Conservation (phyloP, 1,139 yeast species). For the Diutina sp. region DNA sequence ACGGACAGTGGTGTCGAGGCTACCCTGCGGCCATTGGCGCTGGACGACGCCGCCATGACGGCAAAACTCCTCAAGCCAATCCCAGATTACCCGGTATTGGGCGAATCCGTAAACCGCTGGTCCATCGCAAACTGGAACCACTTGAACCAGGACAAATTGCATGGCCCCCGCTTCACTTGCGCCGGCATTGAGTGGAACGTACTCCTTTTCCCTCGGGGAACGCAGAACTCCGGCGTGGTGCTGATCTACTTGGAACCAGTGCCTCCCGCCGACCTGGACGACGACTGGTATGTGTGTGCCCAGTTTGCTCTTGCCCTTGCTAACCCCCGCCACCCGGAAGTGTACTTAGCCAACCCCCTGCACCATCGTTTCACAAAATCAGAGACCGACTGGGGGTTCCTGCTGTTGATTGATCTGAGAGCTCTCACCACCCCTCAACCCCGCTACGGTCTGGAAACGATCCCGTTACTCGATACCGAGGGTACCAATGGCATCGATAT, state of each 20-base stretch:
- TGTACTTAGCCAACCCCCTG: slow-evolving; percentile 10
- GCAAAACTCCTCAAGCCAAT: slow-evolving; percentile 6
- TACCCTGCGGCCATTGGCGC: not conserved
- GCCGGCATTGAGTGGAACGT: slow-evolving; percentile 70
- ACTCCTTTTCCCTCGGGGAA: slow-evolving; percentile 66
- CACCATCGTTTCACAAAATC: slow-evolving; percentile 65
- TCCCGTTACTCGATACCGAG: slow-evolving; percentile 48
- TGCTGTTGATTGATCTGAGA: slow-evolving; percentile 55
- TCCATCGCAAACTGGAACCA: slow-evolving; percentile 50
- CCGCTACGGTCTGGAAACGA: slow-evolving; percentile 39
- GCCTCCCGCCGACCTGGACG: slow-evolving; percentile 17
- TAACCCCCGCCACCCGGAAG: slow-evolving; percentile 58
- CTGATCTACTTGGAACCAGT: slow-evolving; percentile 58
- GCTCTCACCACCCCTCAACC: slow-evolving; percentile 20
- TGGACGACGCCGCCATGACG: not conserved
- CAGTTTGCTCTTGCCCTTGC: slow-evolving; percentile 82
- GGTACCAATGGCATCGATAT: slow-evolving; percentile 16
- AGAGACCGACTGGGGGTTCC: slow-evolving; percentile 95
- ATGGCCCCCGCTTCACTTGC: slow-evolving; percentile 38
- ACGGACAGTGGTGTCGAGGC: not conserved
- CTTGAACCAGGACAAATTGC: slow-evolving; percentile 36
- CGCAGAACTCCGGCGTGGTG: slow-evolving; percentile 22
- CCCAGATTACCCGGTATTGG: slow-evolving; percentile 30
- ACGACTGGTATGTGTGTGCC: slow-evolving; percentile 75
- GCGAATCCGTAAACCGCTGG: slow-evolving; percentile 52